Percentiles rank a stretch among this genome's conserved stretches.
phyloP scores from a whole-genome alignment of 2,329 filamentous ascomycete genomes.

The Aspergillus tubingensis region DNA sequence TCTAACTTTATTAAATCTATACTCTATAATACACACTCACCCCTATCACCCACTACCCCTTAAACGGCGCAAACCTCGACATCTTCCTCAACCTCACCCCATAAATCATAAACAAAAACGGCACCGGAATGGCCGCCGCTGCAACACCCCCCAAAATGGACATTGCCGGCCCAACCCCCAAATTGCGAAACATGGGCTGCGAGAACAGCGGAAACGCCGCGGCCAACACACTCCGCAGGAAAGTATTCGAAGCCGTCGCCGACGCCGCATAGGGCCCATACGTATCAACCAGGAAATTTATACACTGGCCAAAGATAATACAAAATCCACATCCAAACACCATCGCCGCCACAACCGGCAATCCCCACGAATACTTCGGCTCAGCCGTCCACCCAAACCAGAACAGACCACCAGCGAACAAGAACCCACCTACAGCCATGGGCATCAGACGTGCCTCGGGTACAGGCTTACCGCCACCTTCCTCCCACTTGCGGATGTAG shows the following conservation, averaged over 20 bases:
- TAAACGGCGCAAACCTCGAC: constrained; percentile 3
- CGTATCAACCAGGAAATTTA: constrained; percentile 75
- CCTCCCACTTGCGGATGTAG: constrained; percentile 25
- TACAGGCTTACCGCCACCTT: constrained; percentile 15
- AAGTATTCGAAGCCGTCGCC: constrained; percentile 48
- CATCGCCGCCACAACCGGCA: constrained; percentile 56
- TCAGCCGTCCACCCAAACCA: constrained; percentile 52
- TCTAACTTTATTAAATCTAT: not conserved
- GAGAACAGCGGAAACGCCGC: constrained; percentile 50
- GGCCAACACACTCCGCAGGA: constrained; percentile 46
- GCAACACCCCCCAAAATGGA: constrained; percentile 59
- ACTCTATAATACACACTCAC: not conserved
- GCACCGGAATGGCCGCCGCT: constrained; percentile 44
- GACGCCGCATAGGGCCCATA: constrained; percentile 42
- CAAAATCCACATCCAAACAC: constrained; percentile 71
- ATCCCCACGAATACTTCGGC: constrained; percentile 60
- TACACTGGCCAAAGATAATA: constrained; percentile 72
- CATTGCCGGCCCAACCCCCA: constrained; percentile 64
- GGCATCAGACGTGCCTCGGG: constrained; percentile 42
- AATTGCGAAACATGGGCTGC: constrained; percentile 57
- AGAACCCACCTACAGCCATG: constrained; percentile 48
- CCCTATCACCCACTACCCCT: not conserved
- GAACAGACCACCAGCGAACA: constrained; percentile 49
- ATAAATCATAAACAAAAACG: constrained; percentile 43
- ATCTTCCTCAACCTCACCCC: not conserved